These are phyloP conservation scores for Scheffersomyces cryptocercus DNA, from an alignment of 1,139 yeast species.

Conservation along the genomic window DNA sequence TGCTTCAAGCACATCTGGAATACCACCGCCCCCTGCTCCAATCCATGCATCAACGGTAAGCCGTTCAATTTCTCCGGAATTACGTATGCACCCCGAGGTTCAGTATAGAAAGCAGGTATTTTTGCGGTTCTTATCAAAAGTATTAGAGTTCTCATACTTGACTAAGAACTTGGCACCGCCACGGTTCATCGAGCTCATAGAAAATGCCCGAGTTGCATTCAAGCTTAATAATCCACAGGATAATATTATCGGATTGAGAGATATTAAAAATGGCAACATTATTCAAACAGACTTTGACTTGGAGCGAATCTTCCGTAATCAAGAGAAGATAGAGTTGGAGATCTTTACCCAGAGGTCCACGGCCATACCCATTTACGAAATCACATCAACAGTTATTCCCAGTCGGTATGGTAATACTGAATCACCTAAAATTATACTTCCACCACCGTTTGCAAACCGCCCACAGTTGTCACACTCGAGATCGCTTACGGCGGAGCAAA, in stretches of 20 bases:
- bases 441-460: slow-evolving; percentile 30
- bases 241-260: slow-evolving; percentile 13
- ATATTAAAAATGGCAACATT: slow-evolving; percentile 19
- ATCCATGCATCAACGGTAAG: not conserved
- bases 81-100: not conserved
- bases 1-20: slow-evolving; percentile 2
- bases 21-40: slow-evolving; percentile 4
- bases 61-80: not conserved
- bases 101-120: slow-evolving; percentile 23
- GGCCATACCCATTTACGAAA: slow-evolving; percentile 37
- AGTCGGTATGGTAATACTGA: slow-evolving; percentile 14
- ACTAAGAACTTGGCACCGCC: slow-evolving; percentile 66
- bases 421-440: slow-evolving; percentile 26
- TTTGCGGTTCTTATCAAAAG: slow-evolving; percentile 42
- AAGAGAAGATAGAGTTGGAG: slow-evolving; percentile 35
- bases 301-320: slow-evolving; percentile 33
- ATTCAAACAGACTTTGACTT: slow-evolving; percentile 35
- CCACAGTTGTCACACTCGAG: slow-evolving; percentile 9
- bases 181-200: slow-evolving; percentile 62
- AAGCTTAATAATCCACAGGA: slow-evolving; percentile 20
- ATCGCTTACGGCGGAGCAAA: not conserved
- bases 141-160: slow-evolving; percentile 61
- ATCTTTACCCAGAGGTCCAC: slow-evolving; percentile 33
- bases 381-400: slow-evolving; percentile 33
- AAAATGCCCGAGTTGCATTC: slow-evolving; percentile 72